Conservation (phyloP, 495 filamentous ascomycete genomes). For the Penicillium pancosmium region DNA sequence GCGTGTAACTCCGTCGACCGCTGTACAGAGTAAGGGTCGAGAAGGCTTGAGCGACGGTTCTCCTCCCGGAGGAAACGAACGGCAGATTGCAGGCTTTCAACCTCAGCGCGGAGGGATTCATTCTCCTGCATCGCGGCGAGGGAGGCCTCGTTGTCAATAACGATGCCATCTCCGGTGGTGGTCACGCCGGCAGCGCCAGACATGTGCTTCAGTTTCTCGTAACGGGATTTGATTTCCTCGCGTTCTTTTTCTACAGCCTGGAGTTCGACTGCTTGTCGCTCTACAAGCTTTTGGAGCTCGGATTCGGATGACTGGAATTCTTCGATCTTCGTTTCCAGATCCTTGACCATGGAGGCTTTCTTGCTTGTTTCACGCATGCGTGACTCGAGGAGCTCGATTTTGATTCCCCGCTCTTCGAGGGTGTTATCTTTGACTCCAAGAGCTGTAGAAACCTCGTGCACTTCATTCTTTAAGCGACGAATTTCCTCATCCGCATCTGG, state of each 20-base stretch:
- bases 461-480: constrained; percentile 72
- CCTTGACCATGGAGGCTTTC: constrained; percentile 49
- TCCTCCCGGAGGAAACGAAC: constrained; percentile 81
- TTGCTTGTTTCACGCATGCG: constrained; percentile 57
- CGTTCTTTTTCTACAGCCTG: constrained; percentile 61
- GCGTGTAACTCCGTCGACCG: constrained; percentile 53
- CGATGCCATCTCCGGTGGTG: constrained; percentile 41
- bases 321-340: constrained; percentile 63
- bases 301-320: constrained; percentile 51
- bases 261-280: constrained; percentile 46
- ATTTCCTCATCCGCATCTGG: constrained; percentile 81
- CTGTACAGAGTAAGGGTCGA: constrained; percentile 61
- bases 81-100: constrained; percentile 69
- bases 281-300: constrained; percentile 40
- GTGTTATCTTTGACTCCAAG: constrained; percentile 88
- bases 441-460: constrained; percentile 61
- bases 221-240: constrained; percentile 73
- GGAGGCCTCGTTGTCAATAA: constrained; percentile 47
- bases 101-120: constrained; percentile 69
- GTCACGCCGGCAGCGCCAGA: constrained; percentile 56
- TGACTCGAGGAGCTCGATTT: constrained; percentile 58
- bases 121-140: constrained; percentile 71
- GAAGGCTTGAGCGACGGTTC: constrained; percentile 64
- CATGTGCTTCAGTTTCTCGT: constrained; percentile 55
- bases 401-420: constrained; percentile 81